phyloP scores from a whole-genome alignment of 2,329 filamentous ascomycete species.

The Lachnellula cervina region DNA sequence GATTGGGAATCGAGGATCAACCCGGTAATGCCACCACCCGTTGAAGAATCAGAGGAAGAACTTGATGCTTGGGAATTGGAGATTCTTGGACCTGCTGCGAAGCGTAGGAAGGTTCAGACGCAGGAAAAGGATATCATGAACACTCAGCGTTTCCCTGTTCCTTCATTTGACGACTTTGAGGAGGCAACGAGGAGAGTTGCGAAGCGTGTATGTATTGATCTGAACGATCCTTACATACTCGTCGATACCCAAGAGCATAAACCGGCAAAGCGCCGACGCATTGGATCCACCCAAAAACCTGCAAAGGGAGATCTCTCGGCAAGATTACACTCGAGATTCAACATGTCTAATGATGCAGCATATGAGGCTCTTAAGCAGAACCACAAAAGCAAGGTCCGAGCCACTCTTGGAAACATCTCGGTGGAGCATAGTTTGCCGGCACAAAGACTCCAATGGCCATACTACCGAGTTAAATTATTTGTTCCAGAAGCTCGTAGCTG shows the following conservation, averaged over 20 bases:
- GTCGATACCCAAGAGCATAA: slow-evolving; percentile 71
- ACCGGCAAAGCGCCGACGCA: slow-evolving; percentile 51
- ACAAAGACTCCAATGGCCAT: slow-evolving; percentile 86
- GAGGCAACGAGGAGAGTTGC: slow-evolving; percentile 65
- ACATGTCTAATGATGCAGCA: slow-evolving; percentile 91
- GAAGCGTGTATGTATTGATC: slow-evolving; percentile 75
- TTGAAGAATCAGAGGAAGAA: slow-evolving; percentile 28
- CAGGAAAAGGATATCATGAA: slow-evolving; percentile 55
- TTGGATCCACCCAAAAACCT: slow-evolving; percentile 54
- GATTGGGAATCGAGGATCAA: slow-evolving; percentile 72
- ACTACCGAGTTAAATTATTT: slow-evolving; percentile 83
- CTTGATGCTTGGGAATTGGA: slow-evolving; percentile 60
- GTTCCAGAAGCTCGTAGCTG: slow-evolving; percentile 72
- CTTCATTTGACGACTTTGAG: slow-evolving; percentile 77
- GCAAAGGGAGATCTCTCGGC: slow-evolving; percentile 65
- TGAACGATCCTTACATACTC: slow-evolving; percentile 83
- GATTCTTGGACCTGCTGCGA: slow-evolving; percentile 47
- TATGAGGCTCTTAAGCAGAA: slow-evolving; percentile 97
- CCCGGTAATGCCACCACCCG: slow-evolving; percentile 18
- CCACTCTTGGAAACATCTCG: slow-evolving; percentile 83
- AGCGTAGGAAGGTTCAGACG: slow-evolving; percentile 60
- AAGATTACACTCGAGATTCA: slow-evolving; percentile 77
- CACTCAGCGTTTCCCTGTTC: slow-evolving; percentile 56
- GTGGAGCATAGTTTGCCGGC: slow-evolving; percentile 94
- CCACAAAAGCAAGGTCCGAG: slow-evolving; percentile 91